Evolutionary conservation across 2,329 filamentous ascomycete species (phyloP).

Genomic region (Colletotrichum falcatum): DNA sequence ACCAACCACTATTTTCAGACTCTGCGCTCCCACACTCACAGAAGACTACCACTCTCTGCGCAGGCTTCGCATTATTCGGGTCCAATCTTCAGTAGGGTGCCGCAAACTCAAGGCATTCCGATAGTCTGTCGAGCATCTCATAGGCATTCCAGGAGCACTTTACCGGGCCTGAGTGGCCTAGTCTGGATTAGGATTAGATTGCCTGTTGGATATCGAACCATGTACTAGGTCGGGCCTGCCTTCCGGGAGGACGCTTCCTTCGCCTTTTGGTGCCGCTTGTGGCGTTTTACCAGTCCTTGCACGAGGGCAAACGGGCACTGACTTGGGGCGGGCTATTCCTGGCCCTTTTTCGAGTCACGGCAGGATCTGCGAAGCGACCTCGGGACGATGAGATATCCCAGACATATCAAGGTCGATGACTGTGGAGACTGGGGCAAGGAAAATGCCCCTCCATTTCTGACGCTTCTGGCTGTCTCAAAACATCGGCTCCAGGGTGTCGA

Average conservation of each 20-base stretch:
- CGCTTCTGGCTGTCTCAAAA: background rate
- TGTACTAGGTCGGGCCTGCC: slow-evolving; percentile 22
- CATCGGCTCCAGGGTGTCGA: background rate
- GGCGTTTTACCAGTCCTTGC: slow-evolving; percentile 3
- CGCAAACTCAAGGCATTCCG: background rate
- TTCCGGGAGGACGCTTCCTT: slow-evolving; percentile 26
- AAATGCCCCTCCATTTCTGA: background rate
- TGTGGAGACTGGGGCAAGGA: background rate
- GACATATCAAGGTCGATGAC: background rate
- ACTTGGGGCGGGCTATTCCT: background rate
- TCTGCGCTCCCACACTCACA: background rate
- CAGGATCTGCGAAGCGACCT: background rate
- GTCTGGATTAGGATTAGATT: background rate
- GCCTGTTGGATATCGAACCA: slow-evolving; percentile 22
- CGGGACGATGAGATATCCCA: background rate
- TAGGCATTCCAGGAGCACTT: background rate
- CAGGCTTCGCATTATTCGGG: background rate
- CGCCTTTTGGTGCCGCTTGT: slow-evolving; percentile 2
- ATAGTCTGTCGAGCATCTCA: background rate
- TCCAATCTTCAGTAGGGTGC: slow-evolving; percentile 17
- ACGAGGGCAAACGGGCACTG: slow-evolving; percentile 10
- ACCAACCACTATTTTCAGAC: background rate
- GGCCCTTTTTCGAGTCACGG: background rate
- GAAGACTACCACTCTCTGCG: background rate
- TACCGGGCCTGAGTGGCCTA: slow-evolving; percentile 1